Evolutionary conservation across 768 basidiomycete species (phyloP).

Genomic region (Hydnum rufescens): DNA sequence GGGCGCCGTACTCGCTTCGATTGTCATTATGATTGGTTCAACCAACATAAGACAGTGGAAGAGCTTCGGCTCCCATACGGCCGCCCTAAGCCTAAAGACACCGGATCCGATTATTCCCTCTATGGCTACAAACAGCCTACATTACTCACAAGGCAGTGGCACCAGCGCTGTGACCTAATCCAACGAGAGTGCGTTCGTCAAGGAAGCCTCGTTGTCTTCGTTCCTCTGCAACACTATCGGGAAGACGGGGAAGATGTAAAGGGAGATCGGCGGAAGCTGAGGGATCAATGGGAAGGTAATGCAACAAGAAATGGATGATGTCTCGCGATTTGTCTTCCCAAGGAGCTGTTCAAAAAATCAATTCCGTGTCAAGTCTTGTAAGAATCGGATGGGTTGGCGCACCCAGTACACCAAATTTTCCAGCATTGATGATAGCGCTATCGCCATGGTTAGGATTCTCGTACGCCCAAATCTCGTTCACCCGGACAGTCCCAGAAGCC

Average conservation of each 20-base stretch:
- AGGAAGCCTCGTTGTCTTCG: constrained; percentile 31
- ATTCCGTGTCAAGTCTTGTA: background rate
- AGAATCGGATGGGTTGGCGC: too few relatives aligned
- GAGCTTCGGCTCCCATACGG: constrained; percentile 38
- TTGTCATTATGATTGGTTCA: constrained; percentile 47
- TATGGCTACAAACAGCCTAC: too few relatives aligned
- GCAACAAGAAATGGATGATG: constrained; percentile 49
- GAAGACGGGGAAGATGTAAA: constrained; percentile 31
- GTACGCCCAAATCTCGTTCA: constrained; percentile 66
- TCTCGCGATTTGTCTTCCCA: constrained; percentile 67
- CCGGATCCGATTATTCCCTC: background rate
- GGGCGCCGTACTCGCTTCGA: constrained; percentile 1
- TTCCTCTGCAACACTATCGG: constrained; percentile 21
- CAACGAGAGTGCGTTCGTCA: constrained; percentile 33
- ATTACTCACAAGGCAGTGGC: constrained; percentile 49
- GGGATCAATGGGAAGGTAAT: constrained; percentile 33
- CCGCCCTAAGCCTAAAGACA: constrained; percentile 36
- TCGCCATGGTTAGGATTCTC: constrained; percentile 79
- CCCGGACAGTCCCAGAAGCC: constrained; percentile 18
- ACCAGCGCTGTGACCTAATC: constrained; percentile 70
- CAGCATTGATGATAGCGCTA: constrained; percentile 48
- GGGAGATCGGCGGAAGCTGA: constrained; percentile 26
- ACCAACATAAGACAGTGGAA: constrained; percentile 56
- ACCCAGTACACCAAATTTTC: constrained; percentile 38
- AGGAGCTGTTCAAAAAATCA: too few relatives aligned